A percentile compares a stretch with the other conserved stretches of the same genome.
These are phyloP conservation scores for Cercospora brassicicola DNA, from an alignment of 2,329 filamentous ascomycete species.

Conservation along the genomic window DNA sequence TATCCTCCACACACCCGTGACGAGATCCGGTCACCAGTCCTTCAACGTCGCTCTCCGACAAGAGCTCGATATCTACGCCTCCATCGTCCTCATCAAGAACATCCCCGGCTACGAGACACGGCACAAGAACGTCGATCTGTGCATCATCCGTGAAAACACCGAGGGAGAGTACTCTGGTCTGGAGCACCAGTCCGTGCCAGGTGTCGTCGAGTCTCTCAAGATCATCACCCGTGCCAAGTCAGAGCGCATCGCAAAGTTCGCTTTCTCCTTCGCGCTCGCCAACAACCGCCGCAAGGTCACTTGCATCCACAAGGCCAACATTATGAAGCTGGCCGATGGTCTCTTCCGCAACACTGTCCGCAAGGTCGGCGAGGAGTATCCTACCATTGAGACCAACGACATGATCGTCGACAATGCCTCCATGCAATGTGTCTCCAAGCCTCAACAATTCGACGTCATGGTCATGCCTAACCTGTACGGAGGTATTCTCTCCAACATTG, in stretches of 20 bases:
- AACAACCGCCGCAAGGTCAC: conserved; percentile 99
- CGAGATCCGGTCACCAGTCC: conserved; percentile 94
- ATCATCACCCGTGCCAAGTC: conserved; percentile 99
- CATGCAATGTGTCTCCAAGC: conserved; percentile 95
- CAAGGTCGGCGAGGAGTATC: conserved; percentile 88
- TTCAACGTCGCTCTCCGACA: conserved; percentile 99
- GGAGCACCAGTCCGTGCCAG: conserved; percentile 94
- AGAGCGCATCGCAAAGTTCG: conserved; percentile 98
- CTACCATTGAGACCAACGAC: conserved; percentile 92
- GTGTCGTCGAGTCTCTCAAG: conserved; percentile 98
- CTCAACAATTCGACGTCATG: conserved; percentile 99
- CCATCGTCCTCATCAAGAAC: conserved; percentile 98
- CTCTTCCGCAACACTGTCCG: conserved; percentile 98
- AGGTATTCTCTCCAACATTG: conserved; percentile 98
- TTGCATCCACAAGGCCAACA: conserved; percentile 99
- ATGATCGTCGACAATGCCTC: conserved; percentile 99
- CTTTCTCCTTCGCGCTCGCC: conserved; percentile 94
- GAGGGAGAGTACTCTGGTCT: conserved; percentile 99
- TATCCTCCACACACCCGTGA: conserved; percentile 96
- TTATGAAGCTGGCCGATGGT: conserved; percentile 99
- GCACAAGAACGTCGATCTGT: conserved; percentile 95
- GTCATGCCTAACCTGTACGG: conserved; percentile 99
- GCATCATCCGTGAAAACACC: conserved; percentile 99
- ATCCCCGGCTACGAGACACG: conserved; percentile 97
- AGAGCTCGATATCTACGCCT: conserved; percentile 99